Evolutionary conservation across 805 yeast genomes (phyloP), one percentile per base, ranked within the genome.

Genomic region (Yamadazyma paraphyllophila): DNA sequence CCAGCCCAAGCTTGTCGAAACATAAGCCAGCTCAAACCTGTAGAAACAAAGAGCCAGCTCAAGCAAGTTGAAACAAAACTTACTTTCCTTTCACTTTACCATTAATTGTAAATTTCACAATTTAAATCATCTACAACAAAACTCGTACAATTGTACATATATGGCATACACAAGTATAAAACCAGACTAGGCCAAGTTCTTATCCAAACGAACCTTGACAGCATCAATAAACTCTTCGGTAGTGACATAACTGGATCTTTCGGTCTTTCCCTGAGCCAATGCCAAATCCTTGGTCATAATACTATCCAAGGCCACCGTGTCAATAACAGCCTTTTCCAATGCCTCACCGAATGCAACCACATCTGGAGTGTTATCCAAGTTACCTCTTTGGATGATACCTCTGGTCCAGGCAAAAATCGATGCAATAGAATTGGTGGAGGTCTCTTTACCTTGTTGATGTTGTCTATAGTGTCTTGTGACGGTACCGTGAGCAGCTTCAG

Each of bases 401-500:
- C 96, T 83, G 31, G 96, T 77, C 98, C 98, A 92, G 26, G 98
- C 98, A 62, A 85, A 92, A 56, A 92, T 92, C 11, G 97, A 90
- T 3, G 98, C 98, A 67, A 92, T 92, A 13, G 97, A 91, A 73
- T 92, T 92, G 47, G 98, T 92, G 6, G 97, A 88, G 14, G 98
- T 92, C 73, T 91, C 97, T 67, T 90, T 88, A 55, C 98, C 98
- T 70, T 86, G 88, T 73, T 92, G 97, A 70, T 88, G 89, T 71
- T 85, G 94, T 75, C 97, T 86, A 74, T 78, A 92, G 68, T 92
- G 98, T 74, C 98, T 87, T 39, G 97, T 92, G 57, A 92, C 98
- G 11, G 98, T 92, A 46, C 98, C 98, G 66, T 92, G 98, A n/a
- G 98, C 98, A 48, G 98, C 98, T 76, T 92, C 98, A 45, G 90